Conservation (phyloP, 345 rosid genomes). For the Ceriops decandra region DNA sequence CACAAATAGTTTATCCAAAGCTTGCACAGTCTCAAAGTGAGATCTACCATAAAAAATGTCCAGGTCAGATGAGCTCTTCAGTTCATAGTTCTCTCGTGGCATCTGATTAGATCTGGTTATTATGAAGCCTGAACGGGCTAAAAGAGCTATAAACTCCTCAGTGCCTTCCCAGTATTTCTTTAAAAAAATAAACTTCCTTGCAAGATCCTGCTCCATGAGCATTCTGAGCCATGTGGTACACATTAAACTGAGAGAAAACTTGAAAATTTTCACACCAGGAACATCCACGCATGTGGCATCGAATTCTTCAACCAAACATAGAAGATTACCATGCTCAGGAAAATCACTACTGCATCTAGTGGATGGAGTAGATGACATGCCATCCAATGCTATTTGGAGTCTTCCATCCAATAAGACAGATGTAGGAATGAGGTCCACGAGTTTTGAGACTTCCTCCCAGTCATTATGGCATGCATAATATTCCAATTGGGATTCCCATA, state of each 20-base stretch:
- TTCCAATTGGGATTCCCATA: slow-evolving; percentile 95
- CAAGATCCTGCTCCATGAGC: slow-evolving; percentile 83
- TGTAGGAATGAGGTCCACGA: slow-evolving; percentile 69
- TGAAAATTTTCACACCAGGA: slow-evolving; percentile 68
- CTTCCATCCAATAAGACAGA: slow-evolving; percentile 63
- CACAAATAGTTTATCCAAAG: slow-evolving; percentile 63
- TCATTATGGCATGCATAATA: slow-evolving; percentile 81
- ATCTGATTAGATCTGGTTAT: slow-evolving; percentile 35
- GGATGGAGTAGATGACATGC: slow-evolving; percentile 44
- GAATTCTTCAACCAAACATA: slow-evolving; percentile 66
- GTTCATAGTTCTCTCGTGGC: slow-evolving; percentile 40
- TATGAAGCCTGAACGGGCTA: slow-evolving; percentile 78
- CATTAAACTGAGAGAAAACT: slow-evolving; percentile 45
- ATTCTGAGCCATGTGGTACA: slow-evolving; percentile 73
- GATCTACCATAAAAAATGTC: slow-evolving; percentile 38
- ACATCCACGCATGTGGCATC: slow-evolving; percentile 77
- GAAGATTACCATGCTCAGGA: slow-evolving; percentile 49
- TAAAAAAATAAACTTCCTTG: slow-evolving; percentile 65
- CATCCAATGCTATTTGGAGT: slow-evolving; percentile 73
- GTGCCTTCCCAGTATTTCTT: slow-evolving; percentile 88
- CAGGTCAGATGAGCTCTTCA: slow-evolving; percentile 40
- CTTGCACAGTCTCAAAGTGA: slow-evolving; percentile 38
- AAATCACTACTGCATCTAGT: slow-evolving; percentile 36
- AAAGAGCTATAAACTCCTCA: slow-evolving; percentile 59
- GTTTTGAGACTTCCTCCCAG: slow-evolving; percentile 83